Evolutionary conservation across 257 asterid genomes (phyloP).

Genomic region (Solanum pinnatisectum): DNA sequence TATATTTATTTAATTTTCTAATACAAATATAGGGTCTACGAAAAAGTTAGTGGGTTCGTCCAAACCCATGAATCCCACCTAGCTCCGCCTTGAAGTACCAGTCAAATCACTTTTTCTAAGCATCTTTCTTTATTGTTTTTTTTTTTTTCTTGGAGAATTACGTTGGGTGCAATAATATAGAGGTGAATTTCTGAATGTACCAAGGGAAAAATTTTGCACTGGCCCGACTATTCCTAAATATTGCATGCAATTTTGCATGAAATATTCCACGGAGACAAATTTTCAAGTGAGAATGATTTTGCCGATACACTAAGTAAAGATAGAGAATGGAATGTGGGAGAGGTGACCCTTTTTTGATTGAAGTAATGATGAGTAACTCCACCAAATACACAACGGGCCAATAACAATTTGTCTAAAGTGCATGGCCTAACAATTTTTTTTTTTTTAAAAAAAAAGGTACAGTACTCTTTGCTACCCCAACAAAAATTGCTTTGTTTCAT

Average conservation of each 20-base stretch:
- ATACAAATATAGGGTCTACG: too few relatives aligned
- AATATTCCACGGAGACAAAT: conserved; percentile 23
- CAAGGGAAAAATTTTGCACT: not conserved
- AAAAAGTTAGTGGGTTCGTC: too few relatives aligned
- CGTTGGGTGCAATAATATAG: not conserved
- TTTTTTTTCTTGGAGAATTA: not conserved
- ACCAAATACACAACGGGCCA: conserved; percentile 13
- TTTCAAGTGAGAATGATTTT: conserved; percentile 24
- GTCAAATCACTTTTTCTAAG: not conserved
- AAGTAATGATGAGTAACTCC: conserved; percentile 25
- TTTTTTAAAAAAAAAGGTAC: not conserved
- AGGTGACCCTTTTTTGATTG: conserved; percentile 13
- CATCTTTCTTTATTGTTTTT: too few relatives aligned
- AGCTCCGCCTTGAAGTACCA: not conserved
- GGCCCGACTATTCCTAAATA: not conserved
- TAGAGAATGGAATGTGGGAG: not conserved
- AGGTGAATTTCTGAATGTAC: not conserved
- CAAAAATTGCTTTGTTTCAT: conserved; percentile 10
- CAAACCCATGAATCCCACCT: too few relatives aligned
- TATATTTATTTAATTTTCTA: too few relatives aligned
- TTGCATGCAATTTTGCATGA: conserved; percentile 13
- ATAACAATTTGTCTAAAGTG: conserved; percentile 14
- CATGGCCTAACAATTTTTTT: not conserved
- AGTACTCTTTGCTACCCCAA: not conserved
- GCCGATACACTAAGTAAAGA: not conserved